Percentiles rank a stretch among this genome's conserved stretches.
phyloP scores from a whole-genome alignment of 306 rosid genomes.

The Dalbergia cochinchinensis region DNA sequence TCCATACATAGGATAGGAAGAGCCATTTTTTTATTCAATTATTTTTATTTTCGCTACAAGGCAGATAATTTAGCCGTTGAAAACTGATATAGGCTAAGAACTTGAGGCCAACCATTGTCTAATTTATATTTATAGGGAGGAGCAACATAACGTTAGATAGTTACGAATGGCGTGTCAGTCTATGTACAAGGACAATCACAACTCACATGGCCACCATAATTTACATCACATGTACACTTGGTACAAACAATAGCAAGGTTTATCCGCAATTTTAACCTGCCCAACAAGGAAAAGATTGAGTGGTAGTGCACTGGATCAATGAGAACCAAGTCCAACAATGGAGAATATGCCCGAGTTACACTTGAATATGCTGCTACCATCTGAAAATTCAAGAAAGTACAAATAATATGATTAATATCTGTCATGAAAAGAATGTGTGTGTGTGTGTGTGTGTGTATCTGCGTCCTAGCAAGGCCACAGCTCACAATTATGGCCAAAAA shows the following conservation, averaged over 20 bases:
- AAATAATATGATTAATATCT: constrained; percentile 13
- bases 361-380: constrained; percentile 40
- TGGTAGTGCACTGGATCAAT: constrained; percentile 29
- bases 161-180: constrained; percentile 3
- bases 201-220: constrained; percentile 20
- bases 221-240: constrained; percentile 53
- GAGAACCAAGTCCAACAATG: constrained; percentile 2
- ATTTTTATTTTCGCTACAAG: too few relatives aligned
- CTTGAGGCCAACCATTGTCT: not conserved
- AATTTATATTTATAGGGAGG: not conserved
- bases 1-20: not conserved
- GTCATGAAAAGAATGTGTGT: not conserved
- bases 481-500: not conserved
- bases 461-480: constrained; percentile 7
- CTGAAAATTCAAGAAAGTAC: constrained; percentile 31
- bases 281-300: not conserved
- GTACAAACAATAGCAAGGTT: constrained; percentile 3
- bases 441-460: not conserved
- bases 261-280: constrained; percentile 17
- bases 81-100: not conserved
- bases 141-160: not conserved
- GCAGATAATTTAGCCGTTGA: too few relatives aligned
- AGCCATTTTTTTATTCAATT: too few relatives aligned
- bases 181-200: constrained; percentile 43
- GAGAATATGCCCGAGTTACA: constrained; percentile 29